Evolutionary conservation across 805 yeast genomes (phyloP).

Genomic region (Metschnikowia santaceciliae): DNA sequence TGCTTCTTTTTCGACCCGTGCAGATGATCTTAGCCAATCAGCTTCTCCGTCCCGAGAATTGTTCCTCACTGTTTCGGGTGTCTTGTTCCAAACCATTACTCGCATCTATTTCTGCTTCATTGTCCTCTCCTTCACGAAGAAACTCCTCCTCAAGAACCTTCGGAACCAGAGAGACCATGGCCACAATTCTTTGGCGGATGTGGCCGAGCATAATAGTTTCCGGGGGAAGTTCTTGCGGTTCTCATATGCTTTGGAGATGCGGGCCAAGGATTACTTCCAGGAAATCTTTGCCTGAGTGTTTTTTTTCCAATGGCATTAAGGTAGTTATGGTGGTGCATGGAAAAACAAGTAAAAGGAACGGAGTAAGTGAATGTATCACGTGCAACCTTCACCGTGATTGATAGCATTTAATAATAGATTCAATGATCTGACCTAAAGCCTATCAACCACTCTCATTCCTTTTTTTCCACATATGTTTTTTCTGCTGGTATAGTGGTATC

Average conservation of each 20-base stretch:
- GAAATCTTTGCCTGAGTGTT: conserved; percentile 17
- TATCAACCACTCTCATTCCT: too few species aligned
- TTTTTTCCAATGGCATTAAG: neutral
- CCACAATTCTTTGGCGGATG: conserved; percentile 25
- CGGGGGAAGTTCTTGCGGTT: conserved; percentile 20
- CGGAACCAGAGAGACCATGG: conserved; percentile 22
- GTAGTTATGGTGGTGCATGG: too few species aligned
- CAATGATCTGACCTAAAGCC: too few species aligned
- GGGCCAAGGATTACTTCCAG: conserved; percentile 27
- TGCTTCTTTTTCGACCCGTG: conserved; percentile 2
- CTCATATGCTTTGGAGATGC: conserved; percentile 28
- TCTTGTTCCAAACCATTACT: conserved; percentile 42
- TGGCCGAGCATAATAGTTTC: conserved; percentile 20
- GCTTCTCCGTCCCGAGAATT: conserved; percentile 58
- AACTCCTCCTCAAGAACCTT: conserved; percentile 42
- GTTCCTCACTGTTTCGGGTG: conserved; percentile 50
- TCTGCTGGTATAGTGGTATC: too few species aligned
- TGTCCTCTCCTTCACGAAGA: conserved; percentile 56
- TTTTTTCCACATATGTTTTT: too few species aligned
- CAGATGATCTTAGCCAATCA: conserved; percentile 43
- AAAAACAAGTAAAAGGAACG: too few species aligned
- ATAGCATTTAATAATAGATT: too few species aligned
- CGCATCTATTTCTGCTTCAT: conserved; percentile 61
- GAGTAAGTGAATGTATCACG: too few species aligned
- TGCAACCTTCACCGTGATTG: too few species aligned